Base-by-base conservation (phyloP, 345 rosid species). In the Eutrema yunnanense region DNA sequence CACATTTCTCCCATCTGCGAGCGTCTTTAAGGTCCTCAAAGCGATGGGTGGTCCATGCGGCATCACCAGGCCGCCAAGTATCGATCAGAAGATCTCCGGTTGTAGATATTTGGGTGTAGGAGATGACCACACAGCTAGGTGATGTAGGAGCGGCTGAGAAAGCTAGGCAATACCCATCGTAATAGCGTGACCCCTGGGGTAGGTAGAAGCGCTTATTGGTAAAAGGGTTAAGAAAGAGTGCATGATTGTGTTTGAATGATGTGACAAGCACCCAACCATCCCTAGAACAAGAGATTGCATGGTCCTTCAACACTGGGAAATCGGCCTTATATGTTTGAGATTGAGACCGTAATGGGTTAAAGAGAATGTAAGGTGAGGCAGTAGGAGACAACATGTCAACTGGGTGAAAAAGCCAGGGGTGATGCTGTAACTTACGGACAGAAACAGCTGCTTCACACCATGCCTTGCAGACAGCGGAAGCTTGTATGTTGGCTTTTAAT, bases 81-180 rank as follows among this genome's bases (percentile, higher is more conserved):
- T n/a, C 12, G 14, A 49, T 26, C 34, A 13, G 0, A 49, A 16
- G 6, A 33, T 4, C 0, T 2, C 6, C 1, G 12, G 10, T 5
- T 2, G 8, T 4, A 46, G 0, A 6, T 33, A 5, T 27, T 32
- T 14, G 8, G 54, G 2, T 47, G 6, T 33, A 26, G 0, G 54
- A 47, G 43, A 63, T 16, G 6, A 63, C 68, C 16, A 50, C 26
- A 65, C 69, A 49, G 22, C 26, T 65, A 49, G 8, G 22, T 34
- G 58, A 65, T 49, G 69, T 65, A 50, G 69, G 69, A 65, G 69
- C 46, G 1, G 46, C 58, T 34, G 57, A 11, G 57, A 65, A 65
- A 36, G 69, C 12, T 36, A 49, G 22, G 46, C 22, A 12, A 65
- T 8, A 2, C 57, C 46, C 46, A 22, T 22, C 26, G 42, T 12